Evolutionary conservation across 495 filamentous ascomycete species (phyloP).

Genomic region (Achaetomiella virescens): DNA sequence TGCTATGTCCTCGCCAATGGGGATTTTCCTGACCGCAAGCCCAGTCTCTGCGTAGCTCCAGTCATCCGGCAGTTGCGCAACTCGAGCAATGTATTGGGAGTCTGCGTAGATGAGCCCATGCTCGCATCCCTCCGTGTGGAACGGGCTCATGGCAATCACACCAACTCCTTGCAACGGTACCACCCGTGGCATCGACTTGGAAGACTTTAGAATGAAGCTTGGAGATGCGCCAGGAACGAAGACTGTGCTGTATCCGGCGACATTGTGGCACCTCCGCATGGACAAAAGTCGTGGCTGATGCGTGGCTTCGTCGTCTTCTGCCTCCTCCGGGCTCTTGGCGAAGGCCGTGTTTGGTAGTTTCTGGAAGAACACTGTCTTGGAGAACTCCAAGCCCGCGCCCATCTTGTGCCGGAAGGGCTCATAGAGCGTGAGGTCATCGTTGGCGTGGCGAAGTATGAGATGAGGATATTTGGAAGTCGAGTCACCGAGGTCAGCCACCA

Average conservation of each 20-base stretch:
- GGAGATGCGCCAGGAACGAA: slow-evolving; percentile 74
- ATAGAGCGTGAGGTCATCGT: slow-evolving; percentile 82
- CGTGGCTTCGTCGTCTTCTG: slow-evolving; percentile 30
- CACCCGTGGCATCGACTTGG: slow-evolving; percentile 66
- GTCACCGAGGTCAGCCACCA: slow-evolving; percentile 82
- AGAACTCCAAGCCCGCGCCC: slow-evolving; percentile 26
- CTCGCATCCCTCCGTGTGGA: slow-evolving; percentile 68
- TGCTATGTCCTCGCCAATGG: slow-evolving; percentile 63
- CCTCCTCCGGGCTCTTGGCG: slow-evolving; percentile 44
- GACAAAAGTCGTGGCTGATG: slow-evolving; percentile 42
- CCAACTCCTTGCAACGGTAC: slow-evolving; percentile 59
- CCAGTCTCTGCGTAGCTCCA: slow-evolving; percentile 62
- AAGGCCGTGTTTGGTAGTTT: slow-evolving; percentile 63
- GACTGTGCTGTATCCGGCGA: slow-evolving; percentile 70
- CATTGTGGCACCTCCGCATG: slow-evolving; percentile 56
- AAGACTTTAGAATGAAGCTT: slow-evolving; percentile 70
- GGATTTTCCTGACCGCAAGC: slow-evolving; percentile 63
- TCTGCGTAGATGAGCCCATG: slow-evolving; percentile 79
- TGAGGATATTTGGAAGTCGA: slow-evolving; percentile 61
- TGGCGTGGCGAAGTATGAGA: slow-evolving; percentile 70
- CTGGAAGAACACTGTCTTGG: slow-evolving; percentile 58
- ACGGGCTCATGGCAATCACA: slow-evolving; percentile 60
- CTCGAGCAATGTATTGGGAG: slow-evolving; percentile 54
- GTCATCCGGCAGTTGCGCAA: slow-evolving; percentile 58
- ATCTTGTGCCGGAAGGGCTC: slow-evolving; percentile 57